Base-by-base conservation (phyloP, 2,329 filamentous ascomycete genomes). In the Cladosporium sp. region DNA sequence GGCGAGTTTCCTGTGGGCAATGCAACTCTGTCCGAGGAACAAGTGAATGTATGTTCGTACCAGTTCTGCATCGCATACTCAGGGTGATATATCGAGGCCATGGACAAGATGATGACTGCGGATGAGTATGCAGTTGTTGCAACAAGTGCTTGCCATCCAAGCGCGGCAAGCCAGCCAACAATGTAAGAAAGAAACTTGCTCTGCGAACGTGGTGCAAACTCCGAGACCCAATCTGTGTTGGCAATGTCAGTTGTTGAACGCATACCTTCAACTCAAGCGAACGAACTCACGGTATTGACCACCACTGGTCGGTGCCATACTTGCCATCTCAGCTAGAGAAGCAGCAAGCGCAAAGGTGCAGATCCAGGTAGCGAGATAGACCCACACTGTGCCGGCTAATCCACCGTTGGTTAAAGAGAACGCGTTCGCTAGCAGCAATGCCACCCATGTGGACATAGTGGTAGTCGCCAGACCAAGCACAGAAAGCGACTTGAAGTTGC, bases 141-240 rank as follows among this genome's bases (percentile, higher is more conserved):
- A 26, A 64, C 53, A 25, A 59, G 54, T 32, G 63, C 63, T 54
- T 64, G 63, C 63, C 63, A 64, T n/a, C 36, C 32, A 14, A 79
- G 70, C 1, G 76, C 76, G 10, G 71, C 73, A 67, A 76, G 76
- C 77, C 77, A 79, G 10, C 73, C 72, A 5, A 65, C 65, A 13
- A 66, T 66, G 63, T 70, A 71, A 43, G 65, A 70, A 46, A 73
- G 49, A 16, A 69, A 54, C 13, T 68, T 67, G 65, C 75, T 72
- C 46, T 70, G 74, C 28, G 67, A 30, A 11, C 69, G 70, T 14
- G 74, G 74, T 4, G 73, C 73, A 46, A 76, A 75, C 53, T 76
- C 73, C 23, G 67, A 70, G 25, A 74, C 72, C 75, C 73, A 74
- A 67, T 74, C 60, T 63, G 18, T 13, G n/a, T 46, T 46, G n/a